A percentile compares a stretch with the other conserved stretches of the same genome.
Evolutionary conservation across 106 monocot species (phyloP).

Genomic region (Dioscorea dumetorum): DNA sequence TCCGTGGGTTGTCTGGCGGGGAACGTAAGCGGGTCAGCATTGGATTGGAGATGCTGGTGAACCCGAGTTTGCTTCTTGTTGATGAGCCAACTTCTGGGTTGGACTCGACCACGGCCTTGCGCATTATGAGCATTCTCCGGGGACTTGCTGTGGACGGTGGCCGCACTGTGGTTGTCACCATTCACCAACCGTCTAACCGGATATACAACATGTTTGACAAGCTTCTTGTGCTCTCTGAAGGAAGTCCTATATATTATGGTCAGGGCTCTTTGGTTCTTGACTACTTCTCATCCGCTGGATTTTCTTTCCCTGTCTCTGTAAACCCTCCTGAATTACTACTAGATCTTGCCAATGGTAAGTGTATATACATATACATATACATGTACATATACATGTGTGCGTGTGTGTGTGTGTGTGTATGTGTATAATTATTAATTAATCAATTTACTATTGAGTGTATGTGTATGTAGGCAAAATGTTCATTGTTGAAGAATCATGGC

Average conservation of each 20-base stretch:
- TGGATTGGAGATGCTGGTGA: slow-evolving; percentile 30
- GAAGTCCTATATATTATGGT: slow-evolving; percentile 22
- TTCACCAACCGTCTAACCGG: slow-evolving; percentile 35
- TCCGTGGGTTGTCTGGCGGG: slow-evolving; percentile 30
- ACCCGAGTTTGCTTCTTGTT: slow-evolving; percentile 23
- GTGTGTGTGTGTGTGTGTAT: too few species aligned
- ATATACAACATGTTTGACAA: slow-evolving; percentile 34
- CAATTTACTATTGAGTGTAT: too few species aligned
- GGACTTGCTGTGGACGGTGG: slow-evolving; percentile 18
- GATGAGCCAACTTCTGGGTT: slow-evolving; percentile 39
- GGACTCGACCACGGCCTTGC: slow-evolving; percentile 31
- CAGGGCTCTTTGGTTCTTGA: slow-evolving; percentile 15
- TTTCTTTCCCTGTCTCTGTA: slow-evolving; percentile 3
- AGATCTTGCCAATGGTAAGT: slow-evolving; percentile 31
- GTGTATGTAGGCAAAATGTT: too few species aligned
- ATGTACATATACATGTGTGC: too few species aligned
- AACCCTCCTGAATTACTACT: slow-evolving; percentile 37
- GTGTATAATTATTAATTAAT: too few species aligned
- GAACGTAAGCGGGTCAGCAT: slow-evolving; percentile 28
- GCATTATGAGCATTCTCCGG: slow-evolving; percentile 14
- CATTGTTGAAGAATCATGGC: background rate
- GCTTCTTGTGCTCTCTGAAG: slow-evolving; percentile 25
- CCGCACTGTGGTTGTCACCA: slow-evolving; percentile 24
- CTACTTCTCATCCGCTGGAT: slow-evolving; percentile 23
- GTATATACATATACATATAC: too few species aligned